Conservation (phyloP, 1,284 basidiomycete genomes). For the Pseudozyma sp. region DNA sequence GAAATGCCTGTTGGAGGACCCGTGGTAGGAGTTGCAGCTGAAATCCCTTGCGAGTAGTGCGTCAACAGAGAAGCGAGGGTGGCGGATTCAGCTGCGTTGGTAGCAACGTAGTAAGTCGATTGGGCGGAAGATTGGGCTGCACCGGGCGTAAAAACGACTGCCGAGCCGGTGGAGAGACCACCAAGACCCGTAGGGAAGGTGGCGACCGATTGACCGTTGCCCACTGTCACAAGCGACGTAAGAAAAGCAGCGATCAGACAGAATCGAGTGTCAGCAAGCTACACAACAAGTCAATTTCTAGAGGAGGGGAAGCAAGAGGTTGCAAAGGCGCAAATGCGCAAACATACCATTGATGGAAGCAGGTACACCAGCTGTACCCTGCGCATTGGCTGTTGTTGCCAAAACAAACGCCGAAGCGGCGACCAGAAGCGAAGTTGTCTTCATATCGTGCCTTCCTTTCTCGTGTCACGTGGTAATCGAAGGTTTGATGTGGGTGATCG, state of each 20-base stretch:
- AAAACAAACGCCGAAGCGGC: conserved; percentile 1
- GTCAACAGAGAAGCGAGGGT: conserved; percentile 33
- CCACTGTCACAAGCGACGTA: conserved; percentile 10
- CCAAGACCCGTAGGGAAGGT: conserved; percentile 30
- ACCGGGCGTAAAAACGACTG: conserved; percentile 28
- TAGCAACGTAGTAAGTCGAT: conserved; percentile 38
- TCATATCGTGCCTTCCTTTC: conserved; percentile 10
- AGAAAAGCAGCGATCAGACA: neutral
- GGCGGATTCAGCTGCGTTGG: conserved; percentile 30
- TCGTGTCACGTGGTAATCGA: neutral
- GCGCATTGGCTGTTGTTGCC: conserved; percentile 8
- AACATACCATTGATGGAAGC: conserved; percentile 35
- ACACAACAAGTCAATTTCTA: too few species aligned
- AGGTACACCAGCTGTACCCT: conserved; percentile 37
- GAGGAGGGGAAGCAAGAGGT: neutral
- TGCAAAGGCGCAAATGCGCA: neutral
- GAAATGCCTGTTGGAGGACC: conserved; percentile 32
- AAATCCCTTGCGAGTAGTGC: conserved; percentile 44
- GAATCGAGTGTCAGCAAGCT: neutral
- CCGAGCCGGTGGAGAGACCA: conserved; percentile 26
- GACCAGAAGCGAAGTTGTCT: neutral
- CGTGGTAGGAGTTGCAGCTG: conserved; percentile 37
- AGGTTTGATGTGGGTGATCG: neutral
- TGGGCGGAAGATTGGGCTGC: conserved; percentile 10
- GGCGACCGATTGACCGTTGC: conserved; percentile 35